Conservation (phyloP, 306 rosid genomes). For the Quercus ilex region DNA sequence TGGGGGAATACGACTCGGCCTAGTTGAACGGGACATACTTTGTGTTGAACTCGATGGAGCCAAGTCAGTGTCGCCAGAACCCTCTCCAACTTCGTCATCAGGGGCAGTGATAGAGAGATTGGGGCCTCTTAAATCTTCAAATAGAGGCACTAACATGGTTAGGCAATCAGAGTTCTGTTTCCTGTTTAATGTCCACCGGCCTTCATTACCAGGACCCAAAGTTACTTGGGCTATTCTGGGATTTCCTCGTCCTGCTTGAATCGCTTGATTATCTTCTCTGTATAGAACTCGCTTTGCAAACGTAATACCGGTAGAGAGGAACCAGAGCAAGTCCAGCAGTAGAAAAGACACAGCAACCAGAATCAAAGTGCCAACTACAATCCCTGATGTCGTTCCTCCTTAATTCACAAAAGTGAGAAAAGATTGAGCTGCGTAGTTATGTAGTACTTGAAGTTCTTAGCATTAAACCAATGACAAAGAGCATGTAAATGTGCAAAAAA, state of each 20-base stretch:
- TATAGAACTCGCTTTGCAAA: slow-evolving; percentile 78
- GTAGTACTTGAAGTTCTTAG: not conserved
- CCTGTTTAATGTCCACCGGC: slow-evolving; percentile 88
- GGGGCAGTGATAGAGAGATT: slow-evolving; percentile 46
- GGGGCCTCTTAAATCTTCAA: slow-evolving; percentile 91
- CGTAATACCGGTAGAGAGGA: slow-evolving; percentile 80
- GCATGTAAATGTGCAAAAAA: not conserved
- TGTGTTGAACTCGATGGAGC: too few relatives aligned
- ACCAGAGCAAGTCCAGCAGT: slow-evolving; percentile 63
- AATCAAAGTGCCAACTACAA: slow-evolving; percentile 62
- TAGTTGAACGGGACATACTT: too few relatives aligned
- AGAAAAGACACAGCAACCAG: slow-evolving; percentile 35
- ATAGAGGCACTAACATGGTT: slow-evolving; percentile 65
- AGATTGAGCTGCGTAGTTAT: not conserved
- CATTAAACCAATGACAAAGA: not conserved
- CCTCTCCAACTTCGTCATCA: too few relatives aligned
- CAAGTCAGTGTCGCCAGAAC: too few relatives aligned
- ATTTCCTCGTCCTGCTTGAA: slow-evolving; percentile 42
- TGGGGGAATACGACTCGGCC: too few relatives aligned
- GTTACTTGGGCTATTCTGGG: slow-evolving; percentile 75
- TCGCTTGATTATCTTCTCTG: slow-evolving; percentile 79
- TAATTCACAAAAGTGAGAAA: slow-evolving; percentile 16
- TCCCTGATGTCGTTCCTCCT: slow-evolving; percentile 57
- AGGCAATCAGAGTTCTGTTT: slow-evolving; percentile 41
- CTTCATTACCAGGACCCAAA: slow-evolving; percentile 85